A percentile compares a stretch with the other conserved stretches of the same genome.
Evolutionary conservation across 805 yeast genomes (phyloP).

Genomic region (Pichia kluyveri): DNA sequence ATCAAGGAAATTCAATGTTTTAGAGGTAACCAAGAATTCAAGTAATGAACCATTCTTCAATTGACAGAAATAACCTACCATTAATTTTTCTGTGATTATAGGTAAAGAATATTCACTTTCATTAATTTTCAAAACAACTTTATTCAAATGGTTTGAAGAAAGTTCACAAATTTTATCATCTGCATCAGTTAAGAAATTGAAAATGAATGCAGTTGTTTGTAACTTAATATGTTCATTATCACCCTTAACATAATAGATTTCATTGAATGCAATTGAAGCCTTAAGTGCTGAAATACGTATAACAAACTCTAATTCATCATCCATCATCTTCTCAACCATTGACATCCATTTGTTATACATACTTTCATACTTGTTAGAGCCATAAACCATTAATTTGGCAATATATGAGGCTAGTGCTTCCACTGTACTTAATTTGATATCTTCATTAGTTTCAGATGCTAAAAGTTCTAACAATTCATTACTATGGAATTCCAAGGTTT

Average conservation of each 20-base stretch:
- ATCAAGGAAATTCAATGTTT: slow-evolving; percentile 5
- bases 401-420: slow-evolving; percentile 43
- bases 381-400: slow-evolving; percentile 4
- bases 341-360: slow-evolving; percentile 21
- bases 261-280: slow-evolving; percentile 30
- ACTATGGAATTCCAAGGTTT: slow-evolving; percentile 7
- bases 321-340: slow-evolving; percentile 21
- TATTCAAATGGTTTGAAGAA: slow-evolving; percentile 35
- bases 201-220: slow-evolving; percentile 10
- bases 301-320: slow-evolving; percentile 37
- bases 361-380: slow-evolving; percentile 3
- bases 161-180: slow-evolving; percentile 47
- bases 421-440: slow-evolving; percentile 37
- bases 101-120: slow-evolving; percentile 16
- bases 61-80: slow-evolving; percentile 11
- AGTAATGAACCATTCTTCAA: background rate
- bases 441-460: slow-evolving; percentile 16
- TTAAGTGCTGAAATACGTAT: slow-evolving; percentile 37
- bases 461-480: slow-evolving; percentile 19
- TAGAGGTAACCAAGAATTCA: slow-evolving; percentile 1
- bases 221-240: slow-evolving; percentile 2
- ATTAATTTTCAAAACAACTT: slow-evolving; percentile 17
- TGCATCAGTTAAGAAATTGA: slow-evolving; percentile 50
- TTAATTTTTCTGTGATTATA: slow-evolving; percentile 23
- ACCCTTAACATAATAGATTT: slow-evolving; percentile 3